Conservation (phyloP, 768 basidiomycete species). For the Dictyophora rubrovolvata region DNA sequence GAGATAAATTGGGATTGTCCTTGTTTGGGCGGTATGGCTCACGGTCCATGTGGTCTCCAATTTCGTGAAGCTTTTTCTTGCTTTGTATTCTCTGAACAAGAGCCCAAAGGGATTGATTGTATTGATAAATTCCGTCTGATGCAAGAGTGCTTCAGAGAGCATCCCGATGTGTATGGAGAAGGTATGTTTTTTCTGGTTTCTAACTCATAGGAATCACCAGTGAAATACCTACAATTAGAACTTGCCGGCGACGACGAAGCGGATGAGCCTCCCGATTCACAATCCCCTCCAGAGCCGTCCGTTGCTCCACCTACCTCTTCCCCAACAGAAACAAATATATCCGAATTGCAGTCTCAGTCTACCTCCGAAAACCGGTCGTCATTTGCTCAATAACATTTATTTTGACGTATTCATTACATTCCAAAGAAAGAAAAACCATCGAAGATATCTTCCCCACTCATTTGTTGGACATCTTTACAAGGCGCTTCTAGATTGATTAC, state of each 20-base stretch:
- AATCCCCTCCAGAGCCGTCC: not conserved
- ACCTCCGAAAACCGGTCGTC: not conserved
- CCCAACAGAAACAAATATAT: not conserved
- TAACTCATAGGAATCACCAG: not conserved
- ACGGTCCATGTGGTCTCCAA: conserved; percentile 88
- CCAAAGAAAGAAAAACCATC: too few relatives aligned
- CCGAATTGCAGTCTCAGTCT: not conserved
- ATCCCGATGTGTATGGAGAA: conserved; percentile 93
- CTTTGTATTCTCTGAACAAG: conserved; percentile 87
- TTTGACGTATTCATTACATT: too few relatives aligned
- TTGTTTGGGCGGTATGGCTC: conserved; percentile 96
- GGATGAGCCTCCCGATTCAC: not conserved
- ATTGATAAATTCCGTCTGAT: conserved; percentile 96
- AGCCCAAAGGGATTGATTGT: conserved; percentile 96
- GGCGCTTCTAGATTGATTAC: too few relatives aligned
- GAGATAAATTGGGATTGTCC: conserved; percentile 99
- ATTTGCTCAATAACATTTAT: too few relatives aligned
- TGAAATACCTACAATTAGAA: not conserved
- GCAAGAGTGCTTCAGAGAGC: conserved; percentile 95
- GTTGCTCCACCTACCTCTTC: not conserved
- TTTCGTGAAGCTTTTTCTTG: conserved; percentile 96
- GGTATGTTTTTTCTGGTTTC: conserved; percentile 40
- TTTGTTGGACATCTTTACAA: too few relatives aligned
- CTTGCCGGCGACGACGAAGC: not conserved
- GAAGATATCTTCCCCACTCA: too few relatives aligned